Evolutionary conservation across 2,329 filamentous ascomycete species (phyloP).

Genomic region (Claviceps africana): DNA sequence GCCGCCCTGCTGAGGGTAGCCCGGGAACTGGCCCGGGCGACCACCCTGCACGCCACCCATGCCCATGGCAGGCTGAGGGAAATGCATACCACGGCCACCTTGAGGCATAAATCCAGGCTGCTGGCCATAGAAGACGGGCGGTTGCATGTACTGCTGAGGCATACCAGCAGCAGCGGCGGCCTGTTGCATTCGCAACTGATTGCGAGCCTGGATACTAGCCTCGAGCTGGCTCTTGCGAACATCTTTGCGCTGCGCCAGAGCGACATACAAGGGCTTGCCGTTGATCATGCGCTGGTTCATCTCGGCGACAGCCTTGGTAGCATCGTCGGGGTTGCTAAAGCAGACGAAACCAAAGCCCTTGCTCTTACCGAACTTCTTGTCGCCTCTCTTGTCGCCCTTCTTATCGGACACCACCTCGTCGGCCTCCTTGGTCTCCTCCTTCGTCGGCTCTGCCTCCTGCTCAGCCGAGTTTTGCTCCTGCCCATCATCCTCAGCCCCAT

Average conservation of each 20-base stretch:
- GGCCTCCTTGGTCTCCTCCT: conserved; percentile 32
- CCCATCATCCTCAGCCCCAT: conserved; percentile 40
- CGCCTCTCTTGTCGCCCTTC: conserved; percentile 43
- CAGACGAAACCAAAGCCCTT: conserved; percentile 99
- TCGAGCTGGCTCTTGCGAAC: conserved; percentile 98
- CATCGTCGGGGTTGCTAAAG: conserved; percentile 98
- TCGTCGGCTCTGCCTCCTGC: conserved; percentile 34
- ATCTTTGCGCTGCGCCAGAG: conserved; percentile 97
- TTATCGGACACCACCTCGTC: conserved; percentile 37
- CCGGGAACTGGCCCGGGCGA: conserved; percentile 75
- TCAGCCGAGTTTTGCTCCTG: conserved; percentile 38
- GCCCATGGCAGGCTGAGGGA: conserved; percentile 49
- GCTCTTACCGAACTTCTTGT: conserved; percentile 81
- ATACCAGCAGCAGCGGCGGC: conserved; percentile 81
- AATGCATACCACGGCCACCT: conserved; percentile 51
- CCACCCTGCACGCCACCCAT: conserved; percentile 64
- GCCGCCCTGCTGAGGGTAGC: conserved; percentile 74
- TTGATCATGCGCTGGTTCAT: conserved; percentile 99
- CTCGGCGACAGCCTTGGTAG: conserved; percentile 96
- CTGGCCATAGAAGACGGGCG: conserved; percentile 83
- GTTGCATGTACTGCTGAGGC: conserved; percentile 76
- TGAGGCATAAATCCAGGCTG: conserved; percentile 56
- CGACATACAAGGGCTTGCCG: conserved; percentile 93
- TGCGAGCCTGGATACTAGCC: conserved; percentile 96
- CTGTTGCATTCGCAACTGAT: conserved; percentile 97